Base-by-base conservation (phyloP, 2,329 filamentous ascomycete genomes). In the Aspergillus felis region DNA sequence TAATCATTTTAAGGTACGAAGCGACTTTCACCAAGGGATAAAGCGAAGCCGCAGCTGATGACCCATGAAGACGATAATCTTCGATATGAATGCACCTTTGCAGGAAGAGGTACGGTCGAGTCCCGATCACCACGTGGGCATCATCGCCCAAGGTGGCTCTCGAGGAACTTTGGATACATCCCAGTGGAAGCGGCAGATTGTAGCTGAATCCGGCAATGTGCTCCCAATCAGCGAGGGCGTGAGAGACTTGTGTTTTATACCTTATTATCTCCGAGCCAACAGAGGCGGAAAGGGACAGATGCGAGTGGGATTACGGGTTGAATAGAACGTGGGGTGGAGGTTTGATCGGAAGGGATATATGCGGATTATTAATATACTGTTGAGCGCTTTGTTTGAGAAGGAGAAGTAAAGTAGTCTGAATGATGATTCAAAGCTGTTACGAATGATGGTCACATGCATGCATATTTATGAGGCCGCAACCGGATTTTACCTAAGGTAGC, bases 211-310 rank as follows among this genome's bases (percentile, higher is more conserved):
- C 50, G 59, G 29, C 25, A 50, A 55, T 44, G 52, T 54, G 49
- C 60, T 63, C 54, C 59, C 61, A 20, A 57, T 63, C 27, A 57
- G 53, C 10, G 56, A 58, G 1, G 29, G 63, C 51, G 59, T 41
- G 5, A 64, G 64, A 35, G 71, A 78, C 3, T 66, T 85, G 46
- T 66, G 74, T 1, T 83, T 84, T 66, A 71, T 85, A 48, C 82
- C 82, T 22, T 85, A 84, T 61, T 82, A 81, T 64, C 76, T 83
- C 56, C 71, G 82, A 17, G 81, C 80, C 17, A 85, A 85, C 59
- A 69, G 82, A 35, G 79, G 80, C 2, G 82, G 82, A 0, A 79
- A 71, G 48, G 82, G 82, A 1, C 78, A 82, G 51, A 83, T 83
- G 79, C 75, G 81, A 54, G 81, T 84, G 83, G 83, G 84, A 86